Base-by-base conservation (phyloP, 371 early-diverging fungal genomes). In the Mucor mucedo region DNA sequence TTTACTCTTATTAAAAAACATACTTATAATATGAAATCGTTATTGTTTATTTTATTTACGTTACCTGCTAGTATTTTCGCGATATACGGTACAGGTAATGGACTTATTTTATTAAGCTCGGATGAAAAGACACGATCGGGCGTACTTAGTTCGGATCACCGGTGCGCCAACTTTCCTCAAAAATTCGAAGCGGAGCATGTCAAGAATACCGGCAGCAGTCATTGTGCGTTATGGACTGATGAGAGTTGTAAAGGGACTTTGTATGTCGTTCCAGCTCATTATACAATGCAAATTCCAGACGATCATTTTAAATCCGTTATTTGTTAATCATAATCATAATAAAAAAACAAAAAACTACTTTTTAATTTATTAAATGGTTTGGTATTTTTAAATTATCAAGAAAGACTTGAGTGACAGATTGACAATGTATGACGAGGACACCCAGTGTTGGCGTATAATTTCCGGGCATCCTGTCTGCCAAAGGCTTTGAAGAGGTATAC, bases 191-290 rank as follows among this genome's bases (percentile, higher is more conserved):
- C 77, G 1, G 42, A 40, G 30, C 50, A 54, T 27, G 72, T 71
- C n/a, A 42, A 71, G 47, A 79, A 79, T 56, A 57, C 58, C 14
- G 80, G 77, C 14, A 68, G 60, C 8, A 64, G 62, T 8, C 77
- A 76, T 52, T 79, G 80, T 56, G 69, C 73, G 2, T 54, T 79
- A 44, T 79, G 77, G 77, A 73, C 80, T 4, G 68, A 68, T 27
- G 44, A 61, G 1, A 49, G 68, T 28, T 79, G 80, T 35, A 54
- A 69, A 40, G 77, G 80, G 0, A 61, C 58, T 5, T 55, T 79
- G 0, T 70, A 75, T 42, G 70, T 79, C 14, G 73, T 75, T 2
- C 80, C 80, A 10, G 77, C 80, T 28, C 80, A 77, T 63, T 79
- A 77, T 40, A 62, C 56, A 9, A 71, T 79, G 38, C 35, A 67